phyloP scores from a whole-genome alignment of 139 green algal species.

The Diplosphaera chodatii region DNA sequence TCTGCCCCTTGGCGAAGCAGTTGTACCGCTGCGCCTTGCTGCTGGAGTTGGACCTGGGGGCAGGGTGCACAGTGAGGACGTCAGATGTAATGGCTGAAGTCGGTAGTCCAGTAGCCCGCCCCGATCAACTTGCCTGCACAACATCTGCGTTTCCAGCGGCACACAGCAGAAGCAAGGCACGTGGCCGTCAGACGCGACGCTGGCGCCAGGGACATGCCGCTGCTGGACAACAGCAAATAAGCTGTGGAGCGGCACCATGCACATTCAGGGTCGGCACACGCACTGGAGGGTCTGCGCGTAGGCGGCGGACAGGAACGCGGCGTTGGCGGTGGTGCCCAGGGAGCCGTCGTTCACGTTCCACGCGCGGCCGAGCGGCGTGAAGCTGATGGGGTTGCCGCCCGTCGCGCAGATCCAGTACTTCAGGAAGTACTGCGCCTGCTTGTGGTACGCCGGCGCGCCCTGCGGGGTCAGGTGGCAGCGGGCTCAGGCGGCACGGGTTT shows the following conservation, averaged over 20 bases:
- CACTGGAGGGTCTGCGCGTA: constrained; percentile 25
- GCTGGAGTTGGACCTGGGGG: neutral
- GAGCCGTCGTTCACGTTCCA: constrained; percentile 32
- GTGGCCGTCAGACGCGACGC: no score
- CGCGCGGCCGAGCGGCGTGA: constrained; percentile 36
- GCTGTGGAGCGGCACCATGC: neutral
- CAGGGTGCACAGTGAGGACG: neutral
- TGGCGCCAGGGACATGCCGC: no score
- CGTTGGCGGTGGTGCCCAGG: constrained; percentile 48
- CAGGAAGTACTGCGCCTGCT: constrained; percentile 32
- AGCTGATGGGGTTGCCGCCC: constrained; percentile 24
- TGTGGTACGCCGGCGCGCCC: constrained; percentile 17
- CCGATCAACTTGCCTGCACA: no score
- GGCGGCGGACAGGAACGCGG: constrained; percentile 43
- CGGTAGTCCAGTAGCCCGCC: neutral
- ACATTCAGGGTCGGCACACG: neutral
- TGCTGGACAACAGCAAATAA: neutral
- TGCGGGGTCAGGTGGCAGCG: neutral
- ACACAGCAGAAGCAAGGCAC: no score
- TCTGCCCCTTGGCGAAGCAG: constrained; percentile 48
- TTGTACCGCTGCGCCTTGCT: constrained; percentile 22
- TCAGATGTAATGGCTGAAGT: neutral
- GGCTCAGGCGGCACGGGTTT: no score
- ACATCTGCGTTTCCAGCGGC: no score
- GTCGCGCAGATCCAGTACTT: constrained; percentile 42